Base-by-base conservation (phyloP, 2,329 filamentous ascomycete genomes). In the Plectosphaerella plurivora region DNA sequence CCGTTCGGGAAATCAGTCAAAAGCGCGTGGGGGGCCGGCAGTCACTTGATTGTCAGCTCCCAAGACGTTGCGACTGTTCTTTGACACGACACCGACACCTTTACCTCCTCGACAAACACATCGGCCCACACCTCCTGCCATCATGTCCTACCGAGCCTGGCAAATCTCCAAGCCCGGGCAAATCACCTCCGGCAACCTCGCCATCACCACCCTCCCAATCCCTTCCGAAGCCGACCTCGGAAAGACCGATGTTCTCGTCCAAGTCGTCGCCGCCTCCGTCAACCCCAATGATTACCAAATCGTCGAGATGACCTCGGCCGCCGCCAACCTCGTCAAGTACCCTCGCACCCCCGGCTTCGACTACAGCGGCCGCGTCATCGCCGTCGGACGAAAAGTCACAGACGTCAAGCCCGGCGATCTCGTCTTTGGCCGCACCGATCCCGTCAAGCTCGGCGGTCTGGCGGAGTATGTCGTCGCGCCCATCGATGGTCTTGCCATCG, bases 231-330 rank as follows among this genome's bases (percentile, higher is more conserved):
- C 51, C 11, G 55, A 57, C 11, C 58, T 68, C 8, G 60, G 57
- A 3, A 42, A 51, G 22, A 63, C 65, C 45, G 58, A 72, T 35
- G 63, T 75, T 45, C 67, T 78, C 44, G 63, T 81, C 48, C 62
- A 68, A 47, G 73, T 80, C 51, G 59, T 66, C 51, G 66, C 69
- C 57, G 67, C 71, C 1, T 63, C 68, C 4, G 60, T 77, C 36
- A 80, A 81, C 59, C 77, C 76, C 0, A 70, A 72, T 52, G 77
- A 81, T 63, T 72, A 73, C 70, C 79, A 79, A 54, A 42, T 77
- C 4, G 59, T 66, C 15, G 71, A 74, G 47, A 51, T 73, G 5
- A 68, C 68, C 11, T 2, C 75, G 35, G 57, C 70, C 36, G 63
- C 73, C 4, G 67, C 67, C 18, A 51, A 67, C 36, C 53, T 68